phyloP scores from a whole-genome alignment of 352 stramenopile genomes.

The Aphanomyces cochlioides region DNA sequence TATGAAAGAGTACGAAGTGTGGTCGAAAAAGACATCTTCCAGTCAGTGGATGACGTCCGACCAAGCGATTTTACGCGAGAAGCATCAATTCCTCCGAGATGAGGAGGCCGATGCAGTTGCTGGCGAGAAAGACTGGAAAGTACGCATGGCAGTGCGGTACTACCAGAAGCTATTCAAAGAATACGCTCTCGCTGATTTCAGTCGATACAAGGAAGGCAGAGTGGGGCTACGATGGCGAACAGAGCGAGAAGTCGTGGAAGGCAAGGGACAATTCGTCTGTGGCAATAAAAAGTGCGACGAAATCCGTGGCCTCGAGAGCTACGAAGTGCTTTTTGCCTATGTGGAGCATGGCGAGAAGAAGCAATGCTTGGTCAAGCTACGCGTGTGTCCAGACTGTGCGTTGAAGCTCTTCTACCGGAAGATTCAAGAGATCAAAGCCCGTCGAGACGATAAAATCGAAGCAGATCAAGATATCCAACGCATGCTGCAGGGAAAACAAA shows the following conservation, averaged over 20 bases:
- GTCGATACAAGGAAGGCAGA: conserved; percentile 52
- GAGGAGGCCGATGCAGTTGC: conserved; percentile 53
- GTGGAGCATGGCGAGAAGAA: conserved; percentile 59
- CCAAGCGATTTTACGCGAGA: conserved; percentile 36
- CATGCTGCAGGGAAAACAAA: conserved; percentile 15
- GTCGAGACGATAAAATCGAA: conserved; percentile 32
- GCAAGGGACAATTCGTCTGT: conserved; percentile 79
- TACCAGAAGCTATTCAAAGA: conserved; percentile 80
- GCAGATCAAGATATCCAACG: background rate
- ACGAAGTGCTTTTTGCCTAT: conserved; percentile 81
- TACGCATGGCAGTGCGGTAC: conserved; percentile 81
- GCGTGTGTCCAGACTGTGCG: conserved; percentile 57
- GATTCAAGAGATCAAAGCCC: conserved; percentile 34
- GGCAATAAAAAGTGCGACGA: conserved; percentile 67
- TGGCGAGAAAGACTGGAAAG: conserved; percentile 55
- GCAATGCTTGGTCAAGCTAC: conserved; percentile 72
- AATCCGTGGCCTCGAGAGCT: conserved; percentile 48
- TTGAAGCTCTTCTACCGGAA: conserved; percentile 71
- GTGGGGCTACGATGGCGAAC: conserved; percentile 79
- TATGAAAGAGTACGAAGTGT: conserved; percentile 25
- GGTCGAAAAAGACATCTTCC: background rate
- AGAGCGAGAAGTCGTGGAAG: conserved; percentile 61
- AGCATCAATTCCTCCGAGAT: conserved; percentile 80
- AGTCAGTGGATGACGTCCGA: conserved; percentile 17
- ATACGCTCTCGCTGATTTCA: conserved; percentile 75